phyloP scores from a whole-genome alignment of 2,329 filamentous ascomycete genomes.

The Chaetomiaceae sp. region DNA sequence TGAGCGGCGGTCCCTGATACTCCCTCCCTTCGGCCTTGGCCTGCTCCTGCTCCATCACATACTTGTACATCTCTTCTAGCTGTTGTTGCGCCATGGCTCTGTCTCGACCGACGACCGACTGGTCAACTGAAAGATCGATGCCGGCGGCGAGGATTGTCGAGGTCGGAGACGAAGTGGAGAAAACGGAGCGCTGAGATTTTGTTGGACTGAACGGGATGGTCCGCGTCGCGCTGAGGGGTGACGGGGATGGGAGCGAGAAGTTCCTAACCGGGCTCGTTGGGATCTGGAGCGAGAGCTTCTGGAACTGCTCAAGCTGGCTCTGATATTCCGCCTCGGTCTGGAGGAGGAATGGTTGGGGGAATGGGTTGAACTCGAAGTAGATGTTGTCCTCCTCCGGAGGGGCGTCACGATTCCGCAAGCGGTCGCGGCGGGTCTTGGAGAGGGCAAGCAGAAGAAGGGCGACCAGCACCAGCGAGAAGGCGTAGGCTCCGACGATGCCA shows the following conservation, averaged over 20 bases:
- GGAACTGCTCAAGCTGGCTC: conserved; percentile 12
- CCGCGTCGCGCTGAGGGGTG: conserved; percentile 34
- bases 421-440: conserved; percentile 51
- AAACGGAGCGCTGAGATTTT: conserved; percentile 28
- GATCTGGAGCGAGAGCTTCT: conserved; percentile 22
- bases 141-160: conserved; percentile 50
- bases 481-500: conserved; percentile 79
- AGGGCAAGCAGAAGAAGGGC: conserved; percentile 62
- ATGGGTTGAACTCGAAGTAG: conserved; percentile 25
- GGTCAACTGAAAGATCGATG: conserved; percentile 70
- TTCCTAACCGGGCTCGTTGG: conserved; percentile 36
- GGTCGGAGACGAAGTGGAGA: conserved; percentile 39
- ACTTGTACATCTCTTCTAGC: conserved; percentile 85
- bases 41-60: conserved; percentile 85
- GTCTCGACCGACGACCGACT: conserved; percentile 69
- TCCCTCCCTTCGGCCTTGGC: conserved; percentile 55
- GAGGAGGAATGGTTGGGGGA: conserved; percentile 28
- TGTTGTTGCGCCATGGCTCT: conserved; percentile 71
- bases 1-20: conserved; percentile 41
- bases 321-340: conserved; percentile 27
- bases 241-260: conserved; percentile 46
- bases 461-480: conserved; percentile 69
- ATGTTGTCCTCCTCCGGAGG: conserved; percentile 39
- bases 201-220: conserved; percentile 31
- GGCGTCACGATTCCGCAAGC: conserved; percentile 46